A percentile compares a stretch with the other conserved stretches of the same genome.
phyloP scores from a whole-genome alignment of 306 rosid genomes.

The Rosa persica region DNA sequence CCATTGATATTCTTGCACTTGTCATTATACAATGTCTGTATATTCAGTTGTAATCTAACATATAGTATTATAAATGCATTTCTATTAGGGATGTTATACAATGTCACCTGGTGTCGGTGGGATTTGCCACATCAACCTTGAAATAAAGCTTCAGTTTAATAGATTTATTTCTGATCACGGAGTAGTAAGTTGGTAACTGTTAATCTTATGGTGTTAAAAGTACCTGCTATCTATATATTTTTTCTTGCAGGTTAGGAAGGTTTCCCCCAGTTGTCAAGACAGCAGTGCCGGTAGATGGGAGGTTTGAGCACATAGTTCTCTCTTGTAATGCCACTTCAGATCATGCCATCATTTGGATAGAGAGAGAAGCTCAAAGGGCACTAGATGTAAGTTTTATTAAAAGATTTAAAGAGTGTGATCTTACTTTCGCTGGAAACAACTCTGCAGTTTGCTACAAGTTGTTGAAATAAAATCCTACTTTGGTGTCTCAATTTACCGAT shows the following conservation, averaged over 20 bases:
- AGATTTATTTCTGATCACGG: background rate
- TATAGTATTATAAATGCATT: background rate
- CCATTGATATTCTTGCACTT: background rate
- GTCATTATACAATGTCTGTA: background rate
- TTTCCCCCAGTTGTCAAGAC: conserved; percentile 86
- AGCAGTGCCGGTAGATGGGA: conserved; percentile 93
- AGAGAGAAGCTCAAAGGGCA: conserved; percentile 82
- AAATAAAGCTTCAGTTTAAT: background rate
- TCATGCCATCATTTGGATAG: conserved; percentile 92
- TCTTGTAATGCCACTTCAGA: conserved; percentile 93
- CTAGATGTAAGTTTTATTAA: conserved; percentile 57
- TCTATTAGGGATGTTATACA: background rate
- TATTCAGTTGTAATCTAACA: background rate
- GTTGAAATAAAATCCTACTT: background rate
- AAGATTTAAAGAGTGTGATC: background rate
- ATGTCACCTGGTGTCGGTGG: background rate
- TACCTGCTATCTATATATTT: conserved; percentile 12
- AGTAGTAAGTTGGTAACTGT: background rate
- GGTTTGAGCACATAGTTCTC: conserved; percentile 91
- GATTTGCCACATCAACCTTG: background rate
- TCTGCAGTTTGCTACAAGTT: background rate
- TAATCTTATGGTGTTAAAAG: background rate
- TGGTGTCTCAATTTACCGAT: conserved; percentile 6
- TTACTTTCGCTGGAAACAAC: background rate
- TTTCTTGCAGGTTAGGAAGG: conserved; percentile 66